Evolutionary conservation across 1,139 yeast species (phyloP), one percentile per base, ranked within the genome.

Genomic region (Meyerozyma elateridarum): DNA sequence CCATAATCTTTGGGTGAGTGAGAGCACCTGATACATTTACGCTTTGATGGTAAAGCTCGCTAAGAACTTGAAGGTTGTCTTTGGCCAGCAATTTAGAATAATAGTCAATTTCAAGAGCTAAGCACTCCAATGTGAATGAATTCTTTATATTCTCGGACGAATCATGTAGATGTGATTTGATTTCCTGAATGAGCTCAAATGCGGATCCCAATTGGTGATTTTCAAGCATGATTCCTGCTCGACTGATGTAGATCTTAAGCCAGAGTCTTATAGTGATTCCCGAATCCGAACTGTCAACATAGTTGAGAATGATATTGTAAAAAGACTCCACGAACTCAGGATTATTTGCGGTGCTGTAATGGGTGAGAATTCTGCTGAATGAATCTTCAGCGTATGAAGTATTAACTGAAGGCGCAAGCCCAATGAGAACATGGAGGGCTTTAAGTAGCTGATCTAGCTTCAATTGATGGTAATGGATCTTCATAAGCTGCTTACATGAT

Each of bases 1-100:
- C 95, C 48, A 79, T 62, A 24, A 81, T 77, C 31, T 73, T 61
- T 0, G 94, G 89, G 46, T 85, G 93, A 0, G 88, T 83, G 6
- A 83, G 79, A 1, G 85, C 85, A 0, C 82, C 65, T 15, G 72
- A 68, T 27, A 76, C 62, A 6, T 56, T 52, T 20, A 66, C 46
- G 12, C 84, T 69, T 40, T 68, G 62, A 31, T 61, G 57, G 47
- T 79, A 77, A 11, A 77, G 56, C 31, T 61, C 60, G 41, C 63
- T 66, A 36, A 79, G 60, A 39, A 61, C 59, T 8, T 59, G 41
- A 19, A 63, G 44, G 44, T 74, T 60, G 22, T 37, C 56, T 35
- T 45, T 39, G 15, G 41, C 46, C 28, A 45, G 46, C n/a, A 24
- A 12, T 15, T 45, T 46, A 5, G 74, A 61, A 33, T 68, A 60